Base-by-base conservation (phyloP, 2,329 filamentous ascomycete genomes). In the Aspergillus floridensis region DNA sequence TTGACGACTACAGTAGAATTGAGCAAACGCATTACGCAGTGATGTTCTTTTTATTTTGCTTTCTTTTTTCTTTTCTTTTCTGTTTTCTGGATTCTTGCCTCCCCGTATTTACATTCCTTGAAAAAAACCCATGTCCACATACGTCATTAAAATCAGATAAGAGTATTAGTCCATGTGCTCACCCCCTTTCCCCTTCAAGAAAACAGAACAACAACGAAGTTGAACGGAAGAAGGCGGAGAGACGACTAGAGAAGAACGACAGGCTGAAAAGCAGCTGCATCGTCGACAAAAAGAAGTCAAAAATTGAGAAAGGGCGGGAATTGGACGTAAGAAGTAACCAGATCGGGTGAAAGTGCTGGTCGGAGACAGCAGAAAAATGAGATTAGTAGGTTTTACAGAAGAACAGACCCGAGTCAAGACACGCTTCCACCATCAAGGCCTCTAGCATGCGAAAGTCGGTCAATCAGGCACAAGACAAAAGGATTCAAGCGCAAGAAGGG, bases 21-120 rank as follows among this genome's bases (percentile, higher is more conserved):
- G n/a, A 49, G 19, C 21, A 49, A 26, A 31, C 8, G 19, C 5
- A 49, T 24, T 29, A 5, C 21, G 21, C 47, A 6, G 16, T 59
- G 41, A 46, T 32, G 50, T 38, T 21, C 7, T 58, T 19, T 52
- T 47, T 47, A 22, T 54, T 49, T 59, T 55, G 49, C 32, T 48
- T 57, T 52, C 56, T 57, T 12, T 58, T 19, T 54, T 41, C 38
- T 54, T 54, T 59, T 55, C 52, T 46, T 48, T 57, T 52, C 54
- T 58, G 54, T 57, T 61, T 58, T 60, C 53, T 62, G 53, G 31
- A 60, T 65, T 63, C 65, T 56, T 61, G 61, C 65, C 63, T 68
- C 66, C 63, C 38, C 64, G 65, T 71, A 74, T 73, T 70, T 74
- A 73, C 71, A 74, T 69, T 68, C 67, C 69, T 66, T 61, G 62